These are phyloP conservation scores for Salix caprea DNA, from an alignment of 345 rosid species.

Conservation along the genomic window DNA sequence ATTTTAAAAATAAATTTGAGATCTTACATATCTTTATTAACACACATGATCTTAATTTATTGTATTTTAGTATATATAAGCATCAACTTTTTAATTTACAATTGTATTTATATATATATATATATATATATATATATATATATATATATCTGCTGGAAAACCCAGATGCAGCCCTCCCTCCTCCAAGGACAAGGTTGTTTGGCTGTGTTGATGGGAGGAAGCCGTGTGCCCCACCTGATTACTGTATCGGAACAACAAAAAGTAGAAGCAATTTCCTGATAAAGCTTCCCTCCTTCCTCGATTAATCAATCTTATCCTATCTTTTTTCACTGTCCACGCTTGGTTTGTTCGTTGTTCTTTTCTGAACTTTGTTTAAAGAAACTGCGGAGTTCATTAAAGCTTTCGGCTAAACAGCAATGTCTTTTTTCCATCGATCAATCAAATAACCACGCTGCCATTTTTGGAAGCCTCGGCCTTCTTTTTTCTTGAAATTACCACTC, in stretches of 20 bases:
- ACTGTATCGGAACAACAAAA: neutral
- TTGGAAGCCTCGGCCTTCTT: slow-evolving; percentile 4
- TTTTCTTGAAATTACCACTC: neutral
- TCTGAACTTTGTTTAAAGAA: neutral
- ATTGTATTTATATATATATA: too few species aligned
- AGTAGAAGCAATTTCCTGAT: neutral
- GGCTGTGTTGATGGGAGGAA: neutral
- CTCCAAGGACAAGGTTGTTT: too few species aligned
- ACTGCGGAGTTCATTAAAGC: neutral
- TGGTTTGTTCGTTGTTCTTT: neutral
- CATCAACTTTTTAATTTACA: too few species aligned
- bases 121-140: too few species aligned
- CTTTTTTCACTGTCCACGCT: neutral
- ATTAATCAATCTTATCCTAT: neutral
- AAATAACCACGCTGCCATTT: neutral
- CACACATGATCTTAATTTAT: too few species aligned
- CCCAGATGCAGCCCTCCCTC: too few species aligned
- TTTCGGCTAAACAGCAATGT: slow-evolving; percentile 14
- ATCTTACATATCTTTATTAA: too few species aligned
- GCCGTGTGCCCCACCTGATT: too few species aligned
- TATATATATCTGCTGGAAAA: too few species aligned
- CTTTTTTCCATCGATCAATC: neutral
- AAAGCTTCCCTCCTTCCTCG: neutral
- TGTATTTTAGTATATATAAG: too few species aligned
- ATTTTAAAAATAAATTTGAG: too few species aligned